phyloP scores from a whole-genome alignment of 2,329 filamentous ascomycete genomes.

The Colletotrichum coccodes region DNA sequence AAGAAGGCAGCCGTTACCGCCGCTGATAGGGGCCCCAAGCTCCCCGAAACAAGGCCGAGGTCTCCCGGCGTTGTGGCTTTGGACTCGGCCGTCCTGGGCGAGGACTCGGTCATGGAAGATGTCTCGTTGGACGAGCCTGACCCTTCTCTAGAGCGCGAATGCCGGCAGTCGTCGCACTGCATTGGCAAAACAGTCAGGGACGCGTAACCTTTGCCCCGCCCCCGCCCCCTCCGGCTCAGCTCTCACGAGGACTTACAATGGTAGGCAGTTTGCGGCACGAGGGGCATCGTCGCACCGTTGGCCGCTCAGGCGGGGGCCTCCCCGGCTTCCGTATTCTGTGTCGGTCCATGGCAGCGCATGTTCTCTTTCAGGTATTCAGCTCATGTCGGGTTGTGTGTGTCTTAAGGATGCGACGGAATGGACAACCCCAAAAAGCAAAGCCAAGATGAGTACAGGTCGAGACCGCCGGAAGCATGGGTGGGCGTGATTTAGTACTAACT shows the following conservation, averaged over 20 bases:
- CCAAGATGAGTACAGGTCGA: no score
- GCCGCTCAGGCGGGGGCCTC: not conserved
- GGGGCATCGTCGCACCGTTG: not conserved
- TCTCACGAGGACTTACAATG: not conserved
- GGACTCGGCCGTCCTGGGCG: not conserved
- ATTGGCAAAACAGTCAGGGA: not conserved
- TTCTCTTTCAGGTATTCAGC: not conserved
- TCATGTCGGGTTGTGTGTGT: no score
- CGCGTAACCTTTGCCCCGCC: no score
- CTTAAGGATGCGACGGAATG: no score
- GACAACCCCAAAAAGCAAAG: no score
- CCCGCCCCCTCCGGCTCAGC: no score
- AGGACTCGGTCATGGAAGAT: not conserved
- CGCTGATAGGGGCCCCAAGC: not conserved
- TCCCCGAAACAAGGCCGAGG: not conserved
- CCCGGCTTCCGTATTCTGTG: not conserved
- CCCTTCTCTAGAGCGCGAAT: not conserved
- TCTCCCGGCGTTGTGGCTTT: not conserved
- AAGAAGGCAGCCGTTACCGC: conserved; percentile 15
- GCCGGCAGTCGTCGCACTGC: conserved; percentile 12
- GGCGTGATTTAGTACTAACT: no score
- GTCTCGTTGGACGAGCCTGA: not conserved
- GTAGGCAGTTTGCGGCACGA: not conserved
- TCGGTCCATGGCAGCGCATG: not conserved
- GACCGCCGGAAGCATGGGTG: no score